Conservation (phyloP, 345 rosid species). For the Pugionium cornutum region DNA sequence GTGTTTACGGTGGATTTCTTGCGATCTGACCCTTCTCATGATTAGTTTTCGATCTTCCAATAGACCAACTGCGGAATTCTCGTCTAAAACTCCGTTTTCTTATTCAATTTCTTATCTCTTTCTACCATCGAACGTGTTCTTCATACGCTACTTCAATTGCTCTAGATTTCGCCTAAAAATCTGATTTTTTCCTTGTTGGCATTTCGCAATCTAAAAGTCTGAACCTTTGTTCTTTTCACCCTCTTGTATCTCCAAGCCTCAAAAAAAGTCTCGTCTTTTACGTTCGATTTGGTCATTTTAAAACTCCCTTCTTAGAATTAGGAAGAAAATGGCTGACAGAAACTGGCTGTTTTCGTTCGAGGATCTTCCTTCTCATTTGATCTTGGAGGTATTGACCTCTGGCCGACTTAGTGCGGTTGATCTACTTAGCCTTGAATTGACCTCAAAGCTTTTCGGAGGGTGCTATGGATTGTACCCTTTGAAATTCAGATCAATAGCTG, state of each 20-base stretch:
- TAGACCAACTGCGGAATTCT: constrained; percentile 48
- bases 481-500: constrained; percentile 75
- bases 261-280: constrained; percentile 21
- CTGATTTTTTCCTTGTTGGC: constrained; percentile 41
- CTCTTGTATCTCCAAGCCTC: constrained; percentile 19
- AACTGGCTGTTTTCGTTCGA: constrained; percentile 56
- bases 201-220: neutral
- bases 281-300: constrained; percentile 22
- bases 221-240: constrained; percentile 6
- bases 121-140: constrained; percentile 69
- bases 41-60: constrained; percentile 62
- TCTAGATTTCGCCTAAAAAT: constrained; percentile 80
- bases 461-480: constrained; percentile 60
- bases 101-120: constrained; percentile 55
- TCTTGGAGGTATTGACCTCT: constrained; percentile 72
- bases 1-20: constrained; percentile 30
- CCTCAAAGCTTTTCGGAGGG: constrained; percentile 74
- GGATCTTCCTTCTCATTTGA: constrained; percentile 87
- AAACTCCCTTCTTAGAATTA: constrained; percentile 19
- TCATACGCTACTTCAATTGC: constrained; percentile 76
- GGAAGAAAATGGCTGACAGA: constrained; percentile 64
- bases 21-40: constrained; percentile 67
- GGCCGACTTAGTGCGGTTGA: constrained; percentile 70
- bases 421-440: constrained; percentile 71
- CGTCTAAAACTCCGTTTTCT: constrained; percentile 47